Evolutionary conservation across 441 rosid genomes (phyloP).

Genomic region (Erodium texanum): DNA sequence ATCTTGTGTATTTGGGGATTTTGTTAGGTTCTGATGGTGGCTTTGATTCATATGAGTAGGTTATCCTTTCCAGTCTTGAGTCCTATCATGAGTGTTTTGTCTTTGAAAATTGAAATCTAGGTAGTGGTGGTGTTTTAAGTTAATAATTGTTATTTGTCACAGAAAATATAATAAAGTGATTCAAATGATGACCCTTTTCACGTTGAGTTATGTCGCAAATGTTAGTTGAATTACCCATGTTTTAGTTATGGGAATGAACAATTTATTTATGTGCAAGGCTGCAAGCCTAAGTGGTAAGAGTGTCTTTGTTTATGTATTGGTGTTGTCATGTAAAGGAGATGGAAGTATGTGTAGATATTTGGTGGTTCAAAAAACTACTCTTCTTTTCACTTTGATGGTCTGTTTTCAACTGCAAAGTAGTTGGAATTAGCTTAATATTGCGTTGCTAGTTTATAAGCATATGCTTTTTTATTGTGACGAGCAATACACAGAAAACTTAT

Average conservation of each 20-base stretch:
- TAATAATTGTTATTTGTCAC: not conserved
- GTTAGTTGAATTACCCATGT: not conserved
- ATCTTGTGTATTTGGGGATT: not conserved
- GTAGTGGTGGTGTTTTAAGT: not conserved
- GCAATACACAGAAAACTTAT: not conserved
- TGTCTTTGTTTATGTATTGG: no score
- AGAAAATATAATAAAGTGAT: not conserved
- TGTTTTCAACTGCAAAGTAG: not conserved
- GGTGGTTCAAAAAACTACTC: not conserved
- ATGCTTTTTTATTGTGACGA: not conserved
- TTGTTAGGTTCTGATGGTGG: not conserved
- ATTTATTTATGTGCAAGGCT: no score
- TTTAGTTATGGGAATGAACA: not conserved
- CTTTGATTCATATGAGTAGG: not conserved
- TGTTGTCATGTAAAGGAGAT: no score
- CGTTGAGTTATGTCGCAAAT: not conserved
- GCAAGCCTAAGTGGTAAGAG: no score
- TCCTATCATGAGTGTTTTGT: not conserved
- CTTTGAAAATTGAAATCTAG: not conserved
- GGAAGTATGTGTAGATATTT: not conserved
- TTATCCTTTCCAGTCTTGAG: not conserved
- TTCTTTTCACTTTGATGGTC: not conserved
- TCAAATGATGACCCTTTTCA: constrained; percentile 1
- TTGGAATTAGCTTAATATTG: not conserved
- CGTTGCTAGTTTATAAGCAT: not conserved